A percentile compares a stretch with the other conserved stretches of the same genome.
Evolutionary conservation across 2,329 filamentous ascomycete genomes (phyloP).

Genomic region (Polychaeton citri): DNA sequence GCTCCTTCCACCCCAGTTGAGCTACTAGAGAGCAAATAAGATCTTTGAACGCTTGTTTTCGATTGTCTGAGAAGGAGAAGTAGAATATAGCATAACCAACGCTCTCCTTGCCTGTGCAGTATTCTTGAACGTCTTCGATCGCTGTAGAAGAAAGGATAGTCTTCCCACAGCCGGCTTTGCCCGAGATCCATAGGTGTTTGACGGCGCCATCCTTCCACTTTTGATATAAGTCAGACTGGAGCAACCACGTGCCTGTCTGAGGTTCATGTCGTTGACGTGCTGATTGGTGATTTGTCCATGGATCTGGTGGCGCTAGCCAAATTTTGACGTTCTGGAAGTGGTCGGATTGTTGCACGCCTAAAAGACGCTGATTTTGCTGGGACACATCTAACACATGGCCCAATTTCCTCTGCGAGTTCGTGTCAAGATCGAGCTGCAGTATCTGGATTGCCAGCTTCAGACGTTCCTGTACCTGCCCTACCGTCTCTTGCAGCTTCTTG

Average conservation of each 20-base stretch:
- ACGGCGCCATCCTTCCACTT: constrained; percentile 7
- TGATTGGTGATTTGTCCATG: constrained; percentile 7
- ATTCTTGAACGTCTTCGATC: constrained; percentile 1
- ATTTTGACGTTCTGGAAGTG: constrained; percentile 6
- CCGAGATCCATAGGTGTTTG: constrained; percentile 3
- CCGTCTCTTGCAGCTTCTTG: constrained; percentile 3
- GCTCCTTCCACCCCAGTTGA: constrained; percentile 2
- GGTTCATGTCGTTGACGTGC: constrained; percentile 6
- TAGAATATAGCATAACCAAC: constrained; percentile 2
- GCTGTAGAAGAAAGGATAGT: constrained; percentile 3
- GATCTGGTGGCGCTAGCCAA: constrained; percentile 11
- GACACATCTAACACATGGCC: background rate
- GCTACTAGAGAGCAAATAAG: constrained; percentile 2
- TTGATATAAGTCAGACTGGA: constrained; percentile 6
- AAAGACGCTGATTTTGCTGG: constrained; percentile 1
- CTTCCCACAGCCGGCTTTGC: constrained; percentile 4
- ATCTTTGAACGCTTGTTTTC: constrained; percentile 1
- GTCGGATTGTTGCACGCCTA: constrained; percentile 5
- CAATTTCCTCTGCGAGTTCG: constrained; percentile 1
- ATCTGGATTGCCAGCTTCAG: constrained; percentile 6
- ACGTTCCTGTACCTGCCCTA: constrained; percentile 3
- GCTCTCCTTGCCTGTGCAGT: background rate
- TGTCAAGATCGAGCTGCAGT: constrained; percentile 7
- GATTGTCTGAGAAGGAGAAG: constrained; percentile 2
- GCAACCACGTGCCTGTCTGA: constrained; percentile 8